Conservation (phyloP, 352 stramenopile species). For the Pythium dissimile region DNA sequence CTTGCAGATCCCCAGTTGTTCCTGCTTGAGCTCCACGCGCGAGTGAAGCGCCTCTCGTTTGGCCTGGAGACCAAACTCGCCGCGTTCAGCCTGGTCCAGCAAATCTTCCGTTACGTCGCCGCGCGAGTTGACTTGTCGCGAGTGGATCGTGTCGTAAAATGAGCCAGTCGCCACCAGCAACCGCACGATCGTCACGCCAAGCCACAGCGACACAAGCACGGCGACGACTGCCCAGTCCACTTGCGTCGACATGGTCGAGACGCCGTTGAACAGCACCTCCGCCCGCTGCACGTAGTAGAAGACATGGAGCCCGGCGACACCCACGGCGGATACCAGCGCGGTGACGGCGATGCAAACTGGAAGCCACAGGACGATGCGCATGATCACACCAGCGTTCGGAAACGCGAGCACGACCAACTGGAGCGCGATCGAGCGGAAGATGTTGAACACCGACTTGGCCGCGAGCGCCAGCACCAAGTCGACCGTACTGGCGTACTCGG, state of each 20-base stretch:
- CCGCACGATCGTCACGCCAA: constrained; percentile 37
- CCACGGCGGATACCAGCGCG: constrained; percentile 38
- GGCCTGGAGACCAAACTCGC: constrained; percentile 67
- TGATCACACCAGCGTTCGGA: constrained; percentile 36
- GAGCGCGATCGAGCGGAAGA: constrained; percentile 51
- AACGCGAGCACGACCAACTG: constrained; percentile 56
- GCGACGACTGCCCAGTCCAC: constrained; percentile 38
- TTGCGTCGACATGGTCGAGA: constrained; percentile 28
- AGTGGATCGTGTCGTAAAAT: constrained; percentile 35
- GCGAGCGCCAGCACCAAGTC: constrained; percentile 36
- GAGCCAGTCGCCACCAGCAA: constrained; percentile 29
- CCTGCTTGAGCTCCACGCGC: constrained; percentile 54
- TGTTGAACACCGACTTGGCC: constrained; percentile 56
- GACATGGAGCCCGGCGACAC: constrained; percentile 35
- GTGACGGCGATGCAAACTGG: constrained; percentile 39
- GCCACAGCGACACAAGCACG: constrained; percentile 40
- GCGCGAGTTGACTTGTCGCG: constrained; percentile 31
- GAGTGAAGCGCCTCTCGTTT: constrained; percentile 49
- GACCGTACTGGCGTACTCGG: constrained; percentile 31
- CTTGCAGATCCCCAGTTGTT: constrained; percentile 51
- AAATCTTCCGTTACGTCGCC: constrained; percentile 45
- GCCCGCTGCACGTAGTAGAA: constrained; percentile 59
- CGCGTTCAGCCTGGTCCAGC: constrained; percentile 52
- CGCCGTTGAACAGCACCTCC: constrained; percentile 29
- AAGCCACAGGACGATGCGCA: constrained; percentile 33